Base-by-base conservation (phyloP, 139 green algal species). In the Microglena sp. region DNA sequence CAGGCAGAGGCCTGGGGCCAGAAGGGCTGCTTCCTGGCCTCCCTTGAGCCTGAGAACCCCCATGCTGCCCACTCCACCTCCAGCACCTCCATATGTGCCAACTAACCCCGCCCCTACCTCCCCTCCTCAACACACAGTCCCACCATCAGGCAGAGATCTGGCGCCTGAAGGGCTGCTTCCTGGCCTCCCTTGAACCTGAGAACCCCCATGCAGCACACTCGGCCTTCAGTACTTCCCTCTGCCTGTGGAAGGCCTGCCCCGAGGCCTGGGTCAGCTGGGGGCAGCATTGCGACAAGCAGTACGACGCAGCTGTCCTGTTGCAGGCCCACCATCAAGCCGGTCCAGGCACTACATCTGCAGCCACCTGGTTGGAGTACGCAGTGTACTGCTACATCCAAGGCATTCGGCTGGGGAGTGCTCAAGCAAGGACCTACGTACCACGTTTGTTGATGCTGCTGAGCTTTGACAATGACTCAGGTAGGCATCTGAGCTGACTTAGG, bases 221-320 rank as follows among this genome's bases (percentile, higher is more conserved):
- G 6, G 76, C 84, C 8, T 96, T 90, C 76, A 86, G 75, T 66
- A 90, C 89, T 5, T 66, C 89, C 1, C 68, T 97, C n/a, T 81
- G 68, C 4, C 70, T 98, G 30, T 93, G 80, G 70, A 77, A 86
- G 30, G 35, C 80, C 29, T 81, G 84, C 28, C 59, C 83, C 0
- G 85, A 96, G 36, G 88, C 84, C 0, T 99, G 94, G 94, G 71
- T 97, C 22, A 77, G 70, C 21, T 99, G 94, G 94, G 94, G 84
- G 4, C 36, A 68, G 44, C 89, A 89, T 65, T 97, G 91, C 76
- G 91, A 98, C 73, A 58, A 67, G 30, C 69, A 79, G 60, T 87
- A 86, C 57, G 74, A 86, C 40, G 32, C 31, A 55, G 55, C 35
- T 44, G n/a, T 32, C 31, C 50, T 58, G 5, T 4, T 54, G 2